Evolutionary conservation across 441 rosid genomes (phyloP).

Genomic region (Francoa sonchifolia): DNA sequence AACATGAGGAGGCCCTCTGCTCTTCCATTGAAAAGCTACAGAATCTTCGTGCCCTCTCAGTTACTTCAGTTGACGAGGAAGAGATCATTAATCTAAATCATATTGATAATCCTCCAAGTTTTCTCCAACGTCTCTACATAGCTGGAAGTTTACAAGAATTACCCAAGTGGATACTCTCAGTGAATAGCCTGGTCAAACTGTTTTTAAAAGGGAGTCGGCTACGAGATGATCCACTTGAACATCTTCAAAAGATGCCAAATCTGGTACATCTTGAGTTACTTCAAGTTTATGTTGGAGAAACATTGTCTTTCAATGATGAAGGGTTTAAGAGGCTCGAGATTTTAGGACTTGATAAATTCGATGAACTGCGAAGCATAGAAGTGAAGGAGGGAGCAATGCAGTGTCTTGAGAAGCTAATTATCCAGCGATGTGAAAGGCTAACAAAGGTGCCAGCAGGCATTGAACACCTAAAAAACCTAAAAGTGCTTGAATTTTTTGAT

Average conservation of each 20-base stretch:
- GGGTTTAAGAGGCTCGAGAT: conserved; percentile 27
- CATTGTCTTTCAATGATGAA: conserved; percentile 14
- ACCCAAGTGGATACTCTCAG: conserved; percentile 24
- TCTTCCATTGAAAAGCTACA: conserved; percentile 19
- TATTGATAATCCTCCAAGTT: conserved; percentile 16
- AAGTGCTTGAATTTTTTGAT: conserved; percentile 22
- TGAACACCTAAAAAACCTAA: conserved; percentile 21
- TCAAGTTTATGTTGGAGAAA: conserved; percentile 22
- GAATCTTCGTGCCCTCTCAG: conserved; percentile 21
- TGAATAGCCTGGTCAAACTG: conserved; percentile 19
- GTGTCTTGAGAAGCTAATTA: conserved; percentile 20
- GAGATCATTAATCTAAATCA: conserved; percentile 20
- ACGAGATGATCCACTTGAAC: conserved; percentile 21
- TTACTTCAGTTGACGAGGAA: conserved; percentile 12
- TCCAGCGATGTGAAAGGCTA: conserved; percentile 24
- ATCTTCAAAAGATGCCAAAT: conserved; percentile 21
- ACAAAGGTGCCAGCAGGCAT: conserved; percentile 31
- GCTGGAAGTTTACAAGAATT: conserved; percentile 19
- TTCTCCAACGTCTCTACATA: conserved; percentile 26
- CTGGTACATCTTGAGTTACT: conserved; percentile 25
- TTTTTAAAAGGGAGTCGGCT: conserved; percentile 28
- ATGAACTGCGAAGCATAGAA: conserved; percentile 15
- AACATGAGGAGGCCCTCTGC: conserved; percentile 26
- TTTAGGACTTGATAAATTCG: conserved; percentile 26
- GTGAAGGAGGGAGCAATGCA: conserved; percentile 30